phyloP scores from a whole-genome alignment of 768 basidiomycete species.

The Lentinula aciculospora region DNA sequence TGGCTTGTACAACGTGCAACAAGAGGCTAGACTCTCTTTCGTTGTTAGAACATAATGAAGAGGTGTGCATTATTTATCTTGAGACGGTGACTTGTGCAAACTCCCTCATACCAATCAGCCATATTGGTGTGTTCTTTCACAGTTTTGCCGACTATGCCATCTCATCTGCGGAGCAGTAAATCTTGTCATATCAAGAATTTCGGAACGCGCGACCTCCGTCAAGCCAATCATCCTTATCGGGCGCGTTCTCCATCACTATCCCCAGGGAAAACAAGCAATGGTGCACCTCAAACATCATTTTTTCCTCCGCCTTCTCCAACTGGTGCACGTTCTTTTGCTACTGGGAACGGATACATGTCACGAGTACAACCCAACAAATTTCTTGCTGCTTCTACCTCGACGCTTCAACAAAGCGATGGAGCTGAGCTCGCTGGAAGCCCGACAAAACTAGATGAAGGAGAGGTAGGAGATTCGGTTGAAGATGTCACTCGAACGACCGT shows the following conservation, averaged over 20 bases:
- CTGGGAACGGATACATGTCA: slow-evolving; percentile 12
- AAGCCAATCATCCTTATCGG: slow-evolving; percentile 56
- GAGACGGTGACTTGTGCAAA: background rate
- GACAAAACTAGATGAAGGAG: slow-evolving; percentile 5
- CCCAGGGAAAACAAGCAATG: slow-evolving; percentile 13
- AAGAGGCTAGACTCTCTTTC: slow-evolving; percentile 75
- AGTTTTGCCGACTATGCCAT: background rate
- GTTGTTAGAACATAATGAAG: slow-evolving; percentile 77
- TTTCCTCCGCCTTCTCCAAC: background rate
- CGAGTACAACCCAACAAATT: slow-evolving; percentile 23
- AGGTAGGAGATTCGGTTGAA: slow-evolving; percentile 5
- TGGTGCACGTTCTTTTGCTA: slow-evolving; percentile 12
- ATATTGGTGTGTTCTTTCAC: slow-evolving; percentile 37
- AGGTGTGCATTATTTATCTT: slow-evolving; percentile 42
- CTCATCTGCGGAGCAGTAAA: slow-evolving; percentile 47
- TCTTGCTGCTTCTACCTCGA: slow-evolving; percentile 27
- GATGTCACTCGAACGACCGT: background rate
- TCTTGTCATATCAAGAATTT: slow-evolving; percentile 76
- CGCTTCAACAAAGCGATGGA: slow-evolving; percentile 15
- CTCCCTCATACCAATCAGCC: slow-evolving; percentile 26
- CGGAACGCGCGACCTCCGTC: slow-evolving; percentile 68
- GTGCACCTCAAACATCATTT: slow-evolving; percentile 1
- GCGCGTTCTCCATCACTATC: slow-evolving; percentile 23
- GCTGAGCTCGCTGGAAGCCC: background rate
- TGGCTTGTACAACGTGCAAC: slow-evolving; percentile 70